Percentiles rank a stretch among this genome's conserved stretches.
phyloP scores from a whole-genome alignment of 2,329 filamentous ascomycete species.

The Chrysoporthe austroafricana region DNA sequence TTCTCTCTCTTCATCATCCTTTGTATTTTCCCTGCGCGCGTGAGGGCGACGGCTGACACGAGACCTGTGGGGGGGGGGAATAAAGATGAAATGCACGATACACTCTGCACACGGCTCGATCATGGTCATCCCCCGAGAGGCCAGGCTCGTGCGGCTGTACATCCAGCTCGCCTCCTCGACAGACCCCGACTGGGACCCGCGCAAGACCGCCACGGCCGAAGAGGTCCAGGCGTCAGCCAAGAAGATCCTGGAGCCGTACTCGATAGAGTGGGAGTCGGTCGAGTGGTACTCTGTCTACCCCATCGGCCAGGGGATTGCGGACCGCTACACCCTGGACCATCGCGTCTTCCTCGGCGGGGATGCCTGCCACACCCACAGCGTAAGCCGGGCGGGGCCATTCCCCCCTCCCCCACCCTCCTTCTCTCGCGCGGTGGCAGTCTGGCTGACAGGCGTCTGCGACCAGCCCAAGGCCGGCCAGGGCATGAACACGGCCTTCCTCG shows the following conservation, averaged over 20 bases:
- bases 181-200: constrained; percentile 63
- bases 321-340: constrained; percentile 68
- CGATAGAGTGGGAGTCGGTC: constrained; percentile 67
- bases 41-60: neutral
- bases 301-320: constrained; percentile 74
- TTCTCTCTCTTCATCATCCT: no score
- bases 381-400: constrained; percentile 41
- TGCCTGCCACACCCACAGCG: constrained; percentile 79
- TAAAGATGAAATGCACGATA: constrained; percentile 73
- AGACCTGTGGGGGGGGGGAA: no score
- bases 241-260: constrained; percentile 68
- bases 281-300: constrained; percentile 80
- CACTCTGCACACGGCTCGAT: constrained; percentile 76
- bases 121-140: constrained; percentile 77
- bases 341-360: constrained; percentile 77
- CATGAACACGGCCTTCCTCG: constrained; percentile 80
- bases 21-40: no score
- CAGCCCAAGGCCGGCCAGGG: constrained; percentile 77
- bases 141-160: constrained; percentile 70
- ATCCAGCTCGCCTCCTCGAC: constrained; percentile 69
- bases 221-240: constrained; percentile 69
- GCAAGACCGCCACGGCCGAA: constrained; percentile 64
- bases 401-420: neutral
- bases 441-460: constrained; percentile 32
- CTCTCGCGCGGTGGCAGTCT: neutral